A percentile compares a stretch with the other conserved stretches of the same genome.
phyloP scores from a whole-genome alignment of 1,139 yeast genomes.

The Scheffersomyces lignicola region DNA sequence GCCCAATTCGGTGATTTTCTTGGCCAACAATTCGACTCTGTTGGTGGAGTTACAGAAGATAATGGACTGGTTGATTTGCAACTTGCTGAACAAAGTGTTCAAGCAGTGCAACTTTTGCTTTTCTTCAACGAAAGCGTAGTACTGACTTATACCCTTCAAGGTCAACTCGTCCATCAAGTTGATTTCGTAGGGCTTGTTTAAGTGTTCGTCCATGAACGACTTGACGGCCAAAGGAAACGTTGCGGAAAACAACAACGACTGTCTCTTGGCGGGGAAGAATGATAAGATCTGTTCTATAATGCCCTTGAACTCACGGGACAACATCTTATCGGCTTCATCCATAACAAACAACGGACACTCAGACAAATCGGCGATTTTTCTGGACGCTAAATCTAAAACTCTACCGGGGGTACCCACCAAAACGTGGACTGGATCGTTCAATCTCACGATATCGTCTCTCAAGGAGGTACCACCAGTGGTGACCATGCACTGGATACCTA shows the following conservation, averaged over 20 bases:
- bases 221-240: conserved; percentile 95
- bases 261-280: conserved; percentile 80
- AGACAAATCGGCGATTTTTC: conserved; percentile 82
- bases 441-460: conserved; percentile 90
- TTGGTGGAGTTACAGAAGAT: conserved; percentile 96
- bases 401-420: conserved; percentile 97
- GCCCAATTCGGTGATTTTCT: conserved; percentile 93
- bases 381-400: conserved; percentile 88
- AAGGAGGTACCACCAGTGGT: conserved; percentile 98
- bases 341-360: conserved; percentile 88
- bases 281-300: conserved; percentile 85
- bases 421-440: conserved; percentile 88
- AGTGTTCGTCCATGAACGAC: conserved; percentile 87
- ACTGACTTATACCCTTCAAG: conserved; percentile 92
- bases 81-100: conserved; percentile 89
- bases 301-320: conserved; percentile 84
- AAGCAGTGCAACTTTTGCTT: conserved; percentile 93
- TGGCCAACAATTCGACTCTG: conserved; percentile 92
- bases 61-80: conserved; percentile 93
- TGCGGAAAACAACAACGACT: conserved; percentile 87
- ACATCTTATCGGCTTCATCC: conserved; percentile 99
- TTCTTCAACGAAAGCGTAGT: conserved; percentile 96
- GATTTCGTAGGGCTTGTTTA: conserved; percentile 90
- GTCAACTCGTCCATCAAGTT: conserved; percentile 98
- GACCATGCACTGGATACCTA: conserved; percentile 93